These are phyloP conservation scores for Cryptococcus sp. DNA, from an alignment of 1,284 basidiomycete species.

Conservation along the genomic window DNA sequence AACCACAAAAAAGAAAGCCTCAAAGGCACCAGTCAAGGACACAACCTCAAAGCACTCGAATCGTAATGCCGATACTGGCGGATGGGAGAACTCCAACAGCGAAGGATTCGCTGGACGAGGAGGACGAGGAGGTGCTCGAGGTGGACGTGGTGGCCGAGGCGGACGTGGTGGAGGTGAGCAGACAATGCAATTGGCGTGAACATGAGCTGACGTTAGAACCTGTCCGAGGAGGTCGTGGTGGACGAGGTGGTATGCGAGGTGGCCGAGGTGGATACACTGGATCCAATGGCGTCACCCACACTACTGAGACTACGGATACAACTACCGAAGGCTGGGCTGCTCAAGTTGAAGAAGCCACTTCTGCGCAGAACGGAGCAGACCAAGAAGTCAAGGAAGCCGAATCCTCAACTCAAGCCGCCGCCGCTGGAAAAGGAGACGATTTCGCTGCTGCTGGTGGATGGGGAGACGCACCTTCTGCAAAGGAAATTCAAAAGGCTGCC, in stretches of 20 bases:
- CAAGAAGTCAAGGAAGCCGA: slow-evolving; percentile 10
- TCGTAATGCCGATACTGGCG: slow-evolving; percentile 43
- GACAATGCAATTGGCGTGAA: not conserved
- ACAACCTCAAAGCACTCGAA: slow-evolving; percentile 27
- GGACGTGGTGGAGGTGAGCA: slow-evolving; percentile 35
- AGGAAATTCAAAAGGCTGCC: slow-evolving; percentile 40
- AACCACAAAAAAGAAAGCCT: slow-evolving; percentile 41
- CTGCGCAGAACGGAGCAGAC: slow-evolving; percentile 19
- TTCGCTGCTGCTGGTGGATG: slow-evolving; percentile 40
- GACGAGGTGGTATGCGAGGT: slow-evolving; percentile 31
- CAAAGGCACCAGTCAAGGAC: slow-evolving; percentile 27
- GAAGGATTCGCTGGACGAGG: slow-evolving; percentile 21
- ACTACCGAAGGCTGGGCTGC: slow-evolving; percentile 37
- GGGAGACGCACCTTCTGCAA: slow-evolving; percentile 39
- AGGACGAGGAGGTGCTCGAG: slow-evolving; percentile 31
- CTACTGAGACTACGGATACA: slow-evolving; percentile 28
- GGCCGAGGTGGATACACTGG: slow-evolving; percentile 40
- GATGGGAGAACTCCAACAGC: slow-evolving; percentile 34
- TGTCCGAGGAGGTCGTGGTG: slow-evolving; percentile 32
- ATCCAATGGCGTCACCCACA: not conserved
- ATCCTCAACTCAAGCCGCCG: slow-evolving; percentile 12
- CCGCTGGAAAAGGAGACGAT: slow-evolving; percentile 32
- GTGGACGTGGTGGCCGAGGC: slow-evolving; percentile 43
- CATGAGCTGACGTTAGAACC: slow-evolving; percentile 20
- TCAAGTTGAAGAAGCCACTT: slow-evolving; percentile 36